Conservation (phyloP, 192 early-diverging fungal genomes). For the Coemansia sp. region DNA sequence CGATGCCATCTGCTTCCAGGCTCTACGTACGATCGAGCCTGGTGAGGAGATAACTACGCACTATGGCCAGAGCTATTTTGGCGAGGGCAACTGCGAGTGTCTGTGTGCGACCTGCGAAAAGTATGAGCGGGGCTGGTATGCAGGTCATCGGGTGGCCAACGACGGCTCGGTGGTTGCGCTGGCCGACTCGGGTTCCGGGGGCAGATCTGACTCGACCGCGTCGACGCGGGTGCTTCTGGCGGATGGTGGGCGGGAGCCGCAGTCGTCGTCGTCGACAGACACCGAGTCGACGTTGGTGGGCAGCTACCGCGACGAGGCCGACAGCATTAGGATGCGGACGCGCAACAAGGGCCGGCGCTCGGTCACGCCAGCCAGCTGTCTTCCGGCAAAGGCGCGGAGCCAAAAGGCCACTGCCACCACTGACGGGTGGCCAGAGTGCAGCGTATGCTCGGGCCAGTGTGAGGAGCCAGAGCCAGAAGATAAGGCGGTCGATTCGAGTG, state of each 20-base stretch:
- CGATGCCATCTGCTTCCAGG: slow-evolving; percentile 61
- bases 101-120: slow-evolving; percentile 69
- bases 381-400: slow-evolving; percentile 2
- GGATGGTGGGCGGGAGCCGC: not conserved
- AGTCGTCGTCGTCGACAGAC: slow-evolving; percentile 14
- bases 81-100: slow-evolving; percentile 59
- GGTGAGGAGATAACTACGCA: slow-evolving; percentile 69
- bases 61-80: slow-evolving; percentile 67
- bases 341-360: slow-evolving; percentile 35
- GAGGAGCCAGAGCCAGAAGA: no score
- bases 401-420: not conserved
- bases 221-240: not conserved
- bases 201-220: not conserved
- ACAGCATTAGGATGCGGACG: slow-evolving; percentile 14
- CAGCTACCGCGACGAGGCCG: not conserved
- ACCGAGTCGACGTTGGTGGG: slow-evolving; percentile 11
- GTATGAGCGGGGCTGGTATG: slow-evolving; percentile 44
- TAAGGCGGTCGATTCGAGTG: no score
- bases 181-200: not conserved
- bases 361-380: slow-evolving; percentile 24
- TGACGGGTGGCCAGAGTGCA: slow-evolving; percentile 3
- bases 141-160: not conserved
- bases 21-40: slow-evolving; percentile 53
- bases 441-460: no score
- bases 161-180: not conserved